Evolutionary conservation across 2,329 filamentous ascomycete genomes (phyloP).

Genomic region (Hypoxylon sp.): DNA sequence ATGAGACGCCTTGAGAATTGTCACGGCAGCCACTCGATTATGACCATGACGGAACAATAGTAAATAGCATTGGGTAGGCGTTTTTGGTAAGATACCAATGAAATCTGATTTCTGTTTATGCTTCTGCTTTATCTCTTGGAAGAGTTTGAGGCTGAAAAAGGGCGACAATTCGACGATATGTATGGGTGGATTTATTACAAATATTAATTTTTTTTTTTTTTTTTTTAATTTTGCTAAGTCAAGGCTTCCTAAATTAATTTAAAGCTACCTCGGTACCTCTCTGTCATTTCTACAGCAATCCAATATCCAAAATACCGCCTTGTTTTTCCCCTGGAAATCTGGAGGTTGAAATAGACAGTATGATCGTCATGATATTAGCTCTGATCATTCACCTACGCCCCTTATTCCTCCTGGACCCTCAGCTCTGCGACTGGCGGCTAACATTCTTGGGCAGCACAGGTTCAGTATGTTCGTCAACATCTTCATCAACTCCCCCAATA

Average conservation of each 20-base stretch:
- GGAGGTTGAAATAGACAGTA: too few species aligned
- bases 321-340: too few species aligned
- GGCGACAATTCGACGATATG: not conserved
- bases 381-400: not conserved
- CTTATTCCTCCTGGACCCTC: not conserved
- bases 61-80: slow-evolving; percentile 42
- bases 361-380: not conserved
- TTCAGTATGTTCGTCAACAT: slow-evolving; percentile 38
- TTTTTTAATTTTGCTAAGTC: not conserved
- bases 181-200: not conserved
- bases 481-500: slow-evolving; percentile 9
- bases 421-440: slow-evolving; percentile 21
- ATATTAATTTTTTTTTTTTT: too few species aligned
- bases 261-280: not conserved
- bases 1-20: slow-evolving; percentile 54
- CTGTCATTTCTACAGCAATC: not conserved
- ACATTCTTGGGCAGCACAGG: slow-evolving; percentile 38
- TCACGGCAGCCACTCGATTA: slow-evolving; percentile 7
- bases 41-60: slow-evolving; percentile 19
- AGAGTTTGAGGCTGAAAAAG: not conserved
- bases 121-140: not conserved
- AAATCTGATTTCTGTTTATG: slow-evolving; percentile 32
- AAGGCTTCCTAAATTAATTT: not conserved
- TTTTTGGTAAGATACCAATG: slow-evolving; percentile 49
- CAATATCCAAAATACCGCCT: not conserved